A percentile compares a stretch with the other conserved stretches of the same genome.
Evolutionary conservation across 495 filamentous ascomycete genomes (phyloP).

Genomic region (Annulohypoxylon stygium): DNA sequence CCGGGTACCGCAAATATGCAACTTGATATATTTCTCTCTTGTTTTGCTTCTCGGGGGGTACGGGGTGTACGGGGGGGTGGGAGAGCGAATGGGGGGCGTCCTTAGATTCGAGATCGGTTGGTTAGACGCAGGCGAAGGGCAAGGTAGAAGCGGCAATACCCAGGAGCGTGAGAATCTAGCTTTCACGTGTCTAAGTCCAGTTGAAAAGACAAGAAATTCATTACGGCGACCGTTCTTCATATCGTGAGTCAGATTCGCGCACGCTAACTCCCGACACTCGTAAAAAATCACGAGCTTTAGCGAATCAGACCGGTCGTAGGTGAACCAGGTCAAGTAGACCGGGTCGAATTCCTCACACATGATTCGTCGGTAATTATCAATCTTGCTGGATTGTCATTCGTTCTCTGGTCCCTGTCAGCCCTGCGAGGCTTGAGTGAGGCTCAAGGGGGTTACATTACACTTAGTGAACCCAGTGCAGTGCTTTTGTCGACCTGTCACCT

Average conservation of each 20-base stretch:
- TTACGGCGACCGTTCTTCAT: conserved; percentile 21
- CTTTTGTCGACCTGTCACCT: neutral
- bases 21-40: conserved; percentile 33
- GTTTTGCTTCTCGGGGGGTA: conserved; percentile 42
- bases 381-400: conserved; percentile 39
- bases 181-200: conserved; percentile 38
- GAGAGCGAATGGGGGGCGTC: conserved; percentile 21
- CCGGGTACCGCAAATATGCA: conserved; percentile 26
- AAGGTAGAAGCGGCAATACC: conserved; percentile 49
- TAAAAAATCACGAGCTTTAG: conserved; percentile 8
- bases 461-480: conserved; percentile 37
- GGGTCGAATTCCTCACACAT: conserved; percentile 19
- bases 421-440: conserved; percentile 49
- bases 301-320: conserved; percentile 36
- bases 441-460: conserved; percentile 47
- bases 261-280: conserved; percentile 28
- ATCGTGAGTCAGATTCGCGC: conserved; percentile 31
- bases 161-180: conserved; percentile 31
- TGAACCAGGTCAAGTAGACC: conserved; percentile 29
- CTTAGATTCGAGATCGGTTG: conserved; percentile 47
- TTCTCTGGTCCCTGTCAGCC: conserved; percentile 35
- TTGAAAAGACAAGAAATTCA: conserved; percentile 45
- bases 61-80: neutral
- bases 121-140: conserved; percentile 32
- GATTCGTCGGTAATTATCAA: conserved; percentile 43